phyloP scores from a whole-genome alignment of 2,329 filamentous ascomycete genomes.

The Neonectria punicea region DNA sequence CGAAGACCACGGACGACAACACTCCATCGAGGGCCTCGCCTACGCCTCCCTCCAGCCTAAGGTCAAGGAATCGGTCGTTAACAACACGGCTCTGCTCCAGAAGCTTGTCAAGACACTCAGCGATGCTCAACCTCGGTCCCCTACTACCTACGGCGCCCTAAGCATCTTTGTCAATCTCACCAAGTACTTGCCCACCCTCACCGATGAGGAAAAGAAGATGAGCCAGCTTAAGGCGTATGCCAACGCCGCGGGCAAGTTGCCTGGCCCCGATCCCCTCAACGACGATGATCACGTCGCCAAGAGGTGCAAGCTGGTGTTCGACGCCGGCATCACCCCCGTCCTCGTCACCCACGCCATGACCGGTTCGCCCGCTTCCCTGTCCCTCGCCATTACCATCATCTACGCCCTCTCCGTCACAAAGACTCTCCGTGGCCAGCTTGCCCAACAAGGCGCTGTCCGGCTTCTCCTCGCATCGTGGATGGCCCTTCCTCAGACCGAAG shows the following conservation, averaged over 20 bases:
- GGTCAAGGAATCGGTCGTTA: slow-evolving; percentile 83
- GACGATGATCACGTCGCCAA: slow-evolving; percentile 79
- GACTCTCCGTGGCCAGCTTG: slow-evolving; percentile 79
- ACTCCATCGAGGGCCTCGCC: slow-evolving; percentile 89
- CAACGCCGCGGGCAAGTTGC: slow-evolving; percentile 78
- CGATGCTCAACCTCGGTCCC: slow-evolving; percentile 70
- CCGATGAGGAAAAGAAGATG: slow-evolving; percentile 94
- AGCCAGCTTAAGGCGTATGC: slow-evolving; percentile 94
- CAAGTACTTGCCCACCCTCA: slow-evolving; percentile 77
- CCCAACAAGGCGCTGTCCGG: slow-evolving; percentile 93
- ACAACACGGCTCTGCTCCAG: slow-evolving; percentile 74
- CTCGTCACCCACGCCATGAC: slow-evolving; percentile 81
- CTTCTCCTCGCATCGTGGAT: slow-evolving; percentile 79
- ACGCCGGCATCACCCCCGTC: slow-evolving; percentile 80
- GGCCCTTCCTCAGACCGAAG: slow-evolving; percentile 65
- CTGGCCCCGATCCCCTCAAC: slow-evolving; percentile 73
- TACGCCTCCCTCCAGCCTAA: slow-evolving; percentile 88
- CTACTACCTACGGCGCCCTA: slow-evolving; percentile 84
- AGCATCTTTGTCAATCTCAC: slow-evolving; percentile 90
- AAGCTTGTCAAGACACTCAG: slow-evolving; percentile 73
- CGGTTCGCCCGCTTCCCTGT: slow-evolving; percentile 75
- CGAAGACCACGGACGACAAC: slow-evolving; percentile 68
- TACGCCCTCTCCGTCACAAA: slow-evolving; percentile 80
- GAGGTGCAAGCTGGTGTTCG: slow-evolving; percentile 82
- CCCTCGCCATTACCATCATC: slow-evolving; percentile 80